Base-by-base conservation (phyloP, 495 filamentous ascomycete genomes). In the Lasiosphaeria hispida region DNA sequence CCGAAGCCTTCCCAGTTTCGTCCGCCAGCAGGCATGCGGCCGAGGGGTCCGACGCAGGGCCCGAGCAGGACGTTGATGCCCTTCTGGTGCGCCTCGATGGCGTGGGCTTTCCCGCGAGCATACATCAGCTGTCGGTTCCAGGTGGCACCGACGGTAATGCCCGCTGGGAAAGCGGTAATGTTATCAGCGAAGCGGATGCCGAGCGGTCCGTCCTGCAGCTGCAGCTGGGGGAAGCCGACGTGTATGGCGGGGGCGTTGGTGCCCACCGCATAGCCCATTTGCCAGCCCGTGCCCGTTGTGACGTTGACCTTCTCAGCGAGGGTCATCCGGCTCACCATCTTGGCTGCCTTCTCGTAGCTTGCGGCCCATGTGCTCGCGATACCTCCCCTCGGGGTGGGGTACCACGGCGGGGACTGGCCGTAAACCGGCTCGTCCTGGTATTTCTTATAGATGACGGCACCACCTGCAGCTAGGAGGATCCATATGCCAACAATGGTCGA, bases 231-330 rank as follows among this genome's bases (percentile, higher is more conserved):
- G 65, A 97, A 97, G 15, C 83, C 83, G 14, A 91, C 86, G 47
- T 78, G 59, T 7, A 80, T 72, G 1, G 88, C 89, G 34, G 87
- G 82, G 1, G 81, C 90, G 7, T 91, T 96, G 70, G 96, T 96
- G 14, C 93, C 94, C 5, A 97, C 91, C 54, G 92, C 94, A 47
- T 91, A 77, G 0, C 87, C 91, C 87, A 93, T 93, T 68, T 81
- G 76, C 93, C 92, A 97, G 7, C 94, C 93, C 0, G 85, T 92
- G 0, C 93, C 93, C 0, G 92, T 96, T 0, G 94, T 97, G 61
- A 97, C 79, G 70, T 97, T 97, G 53, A 98, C 89, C 70, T 97
- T 98, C 68, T 96, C 93, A 30, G 87, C 76, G 38, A 98, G 72
- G 9, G 83, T 90, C 93, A 98, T 96, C 67, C 81, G 79, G 51